A percentile compares a stretch with the other conserved stretches of the same genome.
phyloP scores from a whole-genome alignment of 2,329 filamentous ascomycete species.

The Ophiostoma triangulosporum region DNA sequence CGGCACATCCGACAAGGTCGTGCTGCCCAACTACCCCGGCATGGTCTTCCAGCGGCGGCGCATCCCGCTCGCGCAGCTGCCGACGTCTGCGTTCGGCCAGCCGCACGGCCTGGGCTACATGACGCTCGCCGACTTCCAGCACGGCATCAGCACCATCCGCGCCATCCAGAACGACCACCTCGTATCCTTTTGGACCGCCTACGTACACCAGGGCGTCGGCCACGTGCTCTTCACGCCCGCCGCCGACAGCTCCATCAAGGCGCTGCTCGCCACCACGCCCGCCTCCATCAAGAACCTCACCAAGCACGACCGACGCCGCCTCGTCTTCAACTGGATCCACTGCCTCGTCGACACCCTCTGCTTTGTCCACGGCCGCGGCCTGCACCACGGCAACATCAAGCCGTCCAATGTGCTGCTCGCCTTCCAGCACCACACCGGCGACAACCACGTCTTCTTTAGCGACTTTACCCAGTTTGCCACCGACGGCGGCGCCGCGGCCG shows the following conservation, averaged over 20 bases:
- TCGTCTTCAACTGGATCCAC: conserved; percentile 61
- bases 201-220: conserved; percentile 47
- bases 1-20: conserved; percentile 36
- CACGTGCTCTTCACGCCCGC: conserved; percentile 56
- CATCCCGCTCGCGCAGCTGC: conserved; percentile 33
- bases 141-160: conserved; percentile 32
- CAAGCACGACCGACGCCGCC: conserved; percentile 43
- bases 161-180: conserved; percentile 54
- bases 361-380: conserved; percentile 50
- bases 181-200: conserved; percentile 58
- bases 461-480: conserved; percentile 41
- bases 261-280: conserved; percentile 51
- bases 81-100: conserved; percentile 13
- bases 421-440: conserved; percentile 35
- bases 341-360: conserved; percentile 57
- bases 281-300: conserved; percentile 46
- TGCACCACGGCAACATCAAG: conserved; percentile 54
- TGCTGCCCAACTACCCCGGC: conserved; percentile 47
- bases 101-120: background rate
- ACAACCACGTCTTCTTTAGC: conserved; percentile 53
- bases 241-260: conserved; percentile 51
- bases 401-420: conserved; percentile 49
- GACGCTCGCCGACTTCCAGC: background rate
- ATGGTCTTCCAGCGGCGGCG: conserved; percentile 43
- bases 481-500: conserved; percentile 24